A percentile compares a stretch with the other conserved stretches of the same genome.
Conservation (phyloP, 441 rosid species). For the Pelargonium australe region DNA sequence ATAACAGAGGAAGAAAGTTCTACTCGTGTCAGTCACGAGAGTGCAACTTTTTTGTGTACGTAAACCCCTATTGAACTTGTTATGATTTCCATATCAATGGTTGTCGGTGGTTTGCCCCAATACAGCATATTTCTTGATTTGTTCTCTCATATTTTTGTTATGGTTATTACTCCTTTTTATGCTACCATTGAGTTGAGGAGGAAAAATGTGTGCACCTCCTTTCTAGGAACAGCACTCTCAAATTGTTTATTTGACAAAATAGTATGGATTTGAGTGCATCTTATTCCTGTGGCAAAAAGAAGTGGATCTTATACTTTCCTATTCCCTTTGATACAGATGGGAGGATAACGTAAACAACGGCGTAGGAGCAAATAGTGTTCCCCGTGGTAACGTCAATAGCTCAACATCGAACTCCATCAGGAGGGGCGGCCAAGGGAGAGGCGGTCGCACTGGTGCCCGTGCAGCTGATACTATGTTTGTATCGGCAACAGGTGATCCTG, state of each 20-base stretch:
- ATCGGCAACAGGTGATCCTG: slow-evolving; percentile 79
- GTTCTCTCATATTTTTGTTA: no score
- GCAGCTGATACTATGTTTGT: slow-evolving; percentile 46
- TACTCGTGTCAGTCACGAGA: slow-evolving; percentile 69
- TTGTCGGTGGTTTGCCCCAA: neutral
- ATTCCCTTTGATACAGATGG: slow-evolving; percentile 53
- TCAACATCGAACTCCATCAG: slow-evolving; percentile 38
- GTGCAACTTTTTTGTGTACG: slow-evolving; percentile 90
- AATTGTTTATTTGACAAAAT: neutral
- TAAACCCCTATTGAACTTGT: slow-evolving; percentile 10
- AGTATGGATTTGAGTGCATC: neutral
- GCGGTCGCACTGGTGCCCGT: slow-evolving; percentile 25
- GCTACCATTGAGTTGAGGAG: no score
- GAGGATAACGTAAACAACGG: slow-evolving; percentile 60
- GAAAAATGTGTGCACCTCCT: no score
- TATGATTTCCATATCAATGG: neutral
- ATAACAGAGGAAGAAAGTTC: slow-evolving; percentile 88
- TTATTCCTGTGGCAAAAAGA: neutral
- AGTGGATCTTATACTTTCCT: neutral
- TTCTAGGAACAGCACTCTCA: neutral
- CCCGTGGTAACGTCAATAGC: slow-evolving; percentile 21
- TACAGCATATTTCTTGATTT: neutral
- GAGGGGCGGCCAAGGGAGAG: slow-evolving; percentile 43
- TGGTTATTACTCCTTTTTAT: no score
- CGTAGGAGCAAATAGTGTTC: slow-evolving; percentile 34